phyloP scores from a whole-genome alignment of 2,329 filamentous ascomycete genomes.

The Biscogniauxia sp. region DNA sequence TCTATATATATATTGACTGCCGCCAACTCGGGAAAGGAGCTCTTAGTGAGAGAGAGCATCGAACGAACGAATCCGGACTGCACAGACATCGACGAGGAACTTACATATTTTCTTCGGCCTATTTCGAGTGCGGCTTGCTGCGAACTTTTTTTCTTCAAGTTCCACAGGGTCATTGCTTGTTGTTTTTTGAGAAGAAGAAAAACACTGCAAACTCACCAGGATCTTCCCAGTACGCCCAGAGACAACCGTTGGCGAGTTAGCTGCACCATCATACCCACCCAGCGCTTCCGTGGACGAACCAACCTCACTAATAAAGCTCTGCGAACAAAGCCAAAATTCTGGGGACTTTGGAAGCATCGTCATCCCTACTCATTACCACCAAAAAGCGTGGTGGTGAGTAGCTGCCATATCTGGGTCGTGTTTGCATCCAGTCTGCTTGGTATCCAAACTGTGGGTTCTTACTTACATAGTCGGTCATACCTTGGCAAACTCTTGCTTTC shows the following conservation, averaged over 20 bases:
- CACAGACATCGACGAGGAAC: slow-evolving; percentile 10
- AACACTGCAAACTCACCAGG: slow-evolving; percentile 38
- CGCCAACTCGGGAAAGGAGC: neutral
- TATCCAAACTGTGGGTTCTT: slow-evolving; percentile 20
- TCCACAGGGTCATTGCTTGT: slow-evolving; percentile 42
- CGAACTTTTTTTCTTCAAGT: slow-evolving; percentile 32
- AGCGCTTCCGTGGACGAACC: slow-evolving; percentile 25
- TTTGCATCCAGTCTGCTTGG: slow-evolving; percentile 26
- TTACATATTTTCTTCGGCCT: slow-evolving; percentile 15
- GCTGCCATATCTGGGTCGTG: slow-evolving; percentile 25
- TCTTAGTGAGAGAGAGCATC: neutral
- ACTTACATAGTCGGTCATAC: slow-evolving; percentile 21
- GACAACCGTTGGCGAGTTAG: slow-evolving; percentile 32
- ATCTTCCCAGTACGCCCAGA: slow-evolving; percentile 38
- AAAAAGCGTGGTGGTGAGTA: slow-evolving; percentile 23
- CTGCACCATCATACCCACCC: slow-evolving; percentile 24
- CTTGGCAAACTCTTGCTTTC: slow-evolving; percentile 18
- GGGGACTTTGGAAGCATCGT: slow-evolving; percentile 27
- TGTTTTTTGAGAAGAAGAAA: slow-evolving; percentile 38
- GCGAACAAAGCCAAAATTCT: slow-evolving; percentile 26
- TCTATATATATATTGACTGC: no score
- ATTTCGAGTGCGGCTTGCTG: slow-evolving; percentile 41
- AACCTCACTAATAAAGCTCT: slow-evolving; percentile 17
- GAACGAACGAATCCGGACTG: slow-evolving; percentile 3
- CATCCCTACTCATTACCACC: slow-evolving; percentile 25